These are phyloP conservation scores for Nicotiana noctiflora DNA, from an alignment of 257 asterid species.

Conservation along the genomic window DNA sequence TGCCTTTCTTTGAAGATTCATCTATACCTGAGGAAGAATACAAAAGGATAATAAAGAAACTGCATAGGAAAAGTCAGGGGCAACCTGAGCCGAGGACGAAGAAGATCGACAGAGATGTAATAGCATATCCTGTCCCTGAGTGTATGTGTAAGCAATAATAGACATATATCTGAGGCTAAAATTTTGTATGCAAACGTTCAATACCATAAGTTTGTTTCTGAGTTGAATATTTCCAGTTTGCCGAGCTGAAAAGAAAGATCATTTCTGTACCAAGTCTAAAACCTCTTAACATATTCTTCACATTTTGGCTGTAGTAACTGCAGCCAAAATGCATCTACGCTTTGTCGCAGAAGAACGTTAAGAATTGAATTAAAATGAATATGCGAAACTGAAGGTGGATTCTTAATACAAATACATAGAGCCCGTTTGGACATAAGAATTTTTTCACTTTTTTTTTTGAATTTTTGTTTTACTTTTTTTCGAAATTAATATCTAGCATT, in stretches of 20 bases:
- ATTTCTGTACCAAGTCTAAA: not conserved
- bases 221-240: not conserved
- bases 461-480: no score
- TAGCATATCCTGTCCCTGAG: conserved; percentile 67
- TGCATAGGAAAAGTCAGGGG: conserved; percentile 50
- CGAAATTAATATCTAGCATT: no score
- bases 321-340: not conserved
- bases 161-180: not conserved
- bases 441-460: no score
- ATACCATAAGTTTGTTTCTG: not conserved
- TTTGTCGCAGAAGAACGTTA: not conserved
- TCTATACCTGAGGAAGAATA: conserved; percentile 37
- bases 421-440: no score
- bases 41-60: conserved; percentile 25
- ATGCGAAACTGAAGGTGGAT: no score
- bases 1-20: conserved; percentile 35
- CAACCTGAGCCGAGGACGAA: conserved; percentile 37
- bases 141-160: conserved; percentile 41
- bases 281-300: no score
- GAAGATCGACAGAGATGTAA: conserved; percentile 45
- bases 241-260: not conserved
- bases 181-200: not conserved
- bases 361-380: not conserved
- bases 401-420: no score
- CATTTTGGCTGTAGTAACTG: not conserved